A percentile compares a stretch with the other conserved stretches of the same genome.
These are phyloP conservation scores for Debaryomyces sp. DNA, from an alignment of 1,139 yeast species.

Conservation along the genomic window DNA sequence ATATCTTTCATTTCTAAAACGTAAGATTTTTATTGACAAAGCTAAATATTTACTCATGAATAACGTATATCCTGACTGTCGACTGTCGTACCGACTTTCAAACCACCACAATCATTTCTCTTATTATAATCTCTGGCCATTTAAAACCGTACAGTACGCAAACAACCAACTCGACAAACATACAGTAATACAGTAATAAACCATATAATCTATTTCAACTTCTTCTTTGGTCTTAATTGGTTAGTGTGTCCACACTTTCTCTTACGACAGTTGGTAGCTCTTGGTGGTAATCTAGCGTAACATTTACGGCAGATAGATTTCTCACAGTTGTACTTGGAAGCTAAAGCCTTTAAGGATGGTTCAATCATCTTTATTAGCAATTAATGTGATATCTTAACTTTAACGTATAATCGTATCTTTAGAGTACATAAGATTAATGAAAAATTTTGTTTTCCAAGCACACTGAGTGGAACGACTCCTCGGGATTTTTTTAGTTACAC, in stretches of 20 bases:
- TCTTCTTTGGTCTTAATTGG: conserved; percentile 99
- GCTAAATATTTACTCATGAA: conserved; percentile 7
- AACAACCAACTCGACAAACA: neutral
- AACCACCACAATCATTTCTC: neutral
- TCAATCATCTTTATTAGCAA: conserved; percentile 67
- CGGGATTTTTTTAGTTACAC: neutral
- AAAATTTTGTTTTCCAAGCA: conserved; percentile 4
- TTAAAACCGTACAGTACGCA: neutral
- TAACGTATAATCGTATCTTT: neutral
- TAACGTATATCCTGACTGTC: neutral
- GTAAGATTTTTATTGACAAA: conserved; percentile 9
- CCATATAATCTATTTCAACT: conserved; percentile 72
- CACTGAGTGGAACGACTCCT: neutral
- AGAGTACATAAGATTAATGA: neutral
- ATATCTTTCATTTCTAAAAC: conserved; percentile 2
- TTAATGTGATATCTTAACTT: conserved; percentile 8
- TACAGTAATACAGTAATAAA: conserved; percentile 1
- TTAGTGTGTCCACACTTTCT: conserved; percentile 99
- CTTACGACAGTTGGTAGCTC: conserved; percentile 99
- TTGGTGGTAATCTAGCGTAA: conserved; percentile 99
- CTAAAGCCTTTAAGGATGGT: conserved; percentile 98
- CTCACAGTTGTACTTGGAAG: conserved; percentile 99
- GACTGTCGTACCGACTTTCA: neutral
- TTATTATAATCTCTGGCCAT: neutral
- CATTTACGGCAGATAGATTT: conserved; percentile 99